Evolutionary conservation across 1,139 yeast species (phyloP), one percentile per base, ranked within the genome.

Genomic region (Lizanozyma gosingica): DNA sequence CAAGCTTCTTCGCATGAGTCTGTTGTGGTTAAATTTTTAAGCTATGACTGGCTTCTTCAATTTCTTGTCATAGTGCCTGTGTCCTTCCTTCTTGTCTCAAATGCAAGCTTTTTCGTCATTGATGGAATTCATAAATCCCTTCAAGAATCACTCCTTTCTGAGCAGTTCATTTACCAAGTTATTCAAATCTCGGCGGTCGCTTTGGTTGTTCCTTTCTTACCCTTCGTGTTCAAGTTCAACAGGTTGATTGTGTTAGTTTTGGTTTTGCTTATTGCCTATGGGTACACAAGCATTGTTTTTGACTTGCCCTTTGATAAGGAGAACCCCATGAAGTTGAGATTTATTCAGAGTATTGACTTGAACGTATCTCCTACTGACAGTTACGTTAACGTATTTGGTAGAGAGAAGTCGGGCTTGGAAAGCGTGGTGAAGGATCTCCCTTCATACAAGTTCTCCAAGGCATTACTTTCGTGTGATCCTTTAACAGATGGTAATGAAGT

Each of bases 31-130:
- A 71, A 72, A 40, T 69, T 76, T 4, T 68, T 70, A 45, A 70
- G 81, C 37, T 86, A 83, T 55, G 94, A 84, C 52, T 87, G 96
- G 95, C 71, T 81, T 6, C 50, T 85, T 18, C 95, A 87, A 57
- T 85, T 76, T 50, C 50, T 83, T 29, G 47, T 81, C 3, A 58
- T 81, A 32, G 85, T 81, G 4, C 95, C 95, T 3, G 39, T 83
- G n/a, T 66, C 80, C 0, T 63, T 78, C 1, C 69, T 74, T 37
- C 47, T 81, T 22, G 52, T 78, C 15, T 76, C 72, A 48, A 63
- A 72, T 38, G 65, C 71, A 36, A 76, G 81, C 1, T 69, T 65
- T 45, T 63, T 83, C 43, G 53, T 78, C 1, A 55, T 85, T 36
- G 80, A 78, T 44, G 92, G 86, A 0, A 45, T 83, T 29, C 73